phyloP scores from a whole-genome alignment of 163 green algal genomes.

The Trebouxia gelatinosa region DNA sequence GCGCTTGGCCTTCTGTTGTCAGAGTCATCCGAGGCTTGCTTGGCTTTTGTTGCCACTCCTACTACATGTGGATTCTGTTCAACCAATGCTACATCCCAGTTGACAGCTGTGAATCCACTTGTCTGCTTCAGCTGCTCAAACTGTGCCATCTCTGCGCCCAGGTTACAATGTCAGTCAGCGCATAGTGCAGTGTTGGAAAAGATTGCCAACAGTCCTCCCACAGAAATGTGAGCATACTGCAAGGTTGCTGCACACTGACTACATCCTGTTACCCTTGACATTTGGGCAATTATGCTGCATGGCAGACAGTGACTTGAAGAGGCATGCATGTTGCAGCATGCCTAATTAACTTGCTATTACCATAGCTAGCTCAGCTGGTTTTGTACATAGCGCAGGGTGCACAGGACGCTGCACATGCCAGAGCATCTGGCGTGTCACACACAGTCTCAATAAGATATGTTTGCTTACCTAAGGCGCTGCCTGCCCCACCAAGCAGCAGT shows the following conservation, averaged over 20 bases:
- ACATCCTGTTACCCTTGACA: background rate
- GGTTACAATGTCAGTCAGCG: background rate
- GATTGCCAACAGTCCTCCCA: too few relatives aligned
- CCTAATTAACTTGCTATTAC: too few relatives aligned
- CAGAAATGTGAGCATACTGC: background rate
- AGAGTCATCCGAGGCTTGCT: background rate
- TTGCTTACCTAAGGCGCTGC: background rate
- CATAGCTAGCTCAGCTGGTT: too few relatives aligned
- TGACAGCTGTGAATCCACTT: conserved; percentile 1
- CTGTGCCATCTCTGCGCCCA: background rate
- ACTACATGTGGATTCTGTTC: conserved; percentile 4
- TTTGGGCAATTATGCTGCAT: background rate
- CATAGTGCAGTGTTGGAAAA: too few relatives aligned
- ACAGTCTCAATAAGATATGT: background rate
- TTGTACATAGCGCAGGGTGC: too few relatives aligned
- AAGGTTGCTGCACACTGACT: background rate
- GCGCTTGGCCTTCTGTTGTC: background rate
- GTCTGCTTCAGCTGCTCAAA: background rate
- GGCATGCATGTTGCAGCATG: background rate
- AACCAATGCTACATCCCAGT: conserved; percentile 8
- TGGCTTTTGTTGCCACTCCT: background rate
- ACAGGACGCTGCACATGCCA: too few relatives aligned
- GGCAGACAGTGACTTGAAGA: background rate
- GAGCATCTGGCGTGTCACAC: background rate
- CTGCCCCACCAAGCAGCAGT: conserved; percentile 1